A percentile compares a stretch with the other conserved stretches of the same genome.
phyloP scores from a whole-genome alignment of 116 monocot species.

The Posidonia oceanica region DNA sequence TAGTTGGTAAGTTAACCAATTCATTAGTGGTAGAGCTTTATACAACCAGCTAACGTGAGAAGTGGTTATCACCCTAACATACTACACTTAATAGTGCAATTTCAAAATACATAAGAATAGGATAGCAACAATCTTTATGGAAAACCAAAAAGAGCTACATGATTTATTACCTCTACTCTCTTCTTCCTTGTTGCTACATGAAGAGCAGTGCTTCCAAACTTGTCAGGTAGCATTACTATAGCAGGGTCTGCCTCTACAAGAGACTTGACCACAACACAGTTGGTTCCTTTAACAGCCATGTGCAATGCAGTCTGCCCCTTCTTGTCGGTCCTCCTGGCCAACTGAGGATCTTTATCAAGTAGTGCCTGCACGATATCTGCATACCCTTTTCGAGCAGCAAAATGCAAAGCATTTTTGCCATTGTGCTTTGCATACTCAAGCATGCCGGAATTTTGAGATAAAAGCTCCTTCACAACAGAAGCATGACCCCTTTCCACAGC shows the following conservation, averaged over 20 bases:
- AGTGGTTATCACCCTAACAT: no score
- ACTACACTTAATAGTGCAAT: no score
- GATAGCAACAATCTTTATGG: not conserved
- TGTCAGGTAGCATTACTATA: conserved; percentile 72
- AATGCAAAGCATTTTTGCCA: conserved; percentile 83
- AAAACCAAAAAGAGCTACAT: not conserved
- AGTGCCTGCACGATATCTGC: conserved; percentile 60
- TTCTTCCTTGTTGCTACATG: conserved; percentile 90
- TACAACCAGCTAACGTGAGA: no score
- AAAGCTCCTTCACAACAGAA: conserved; percentile 44
- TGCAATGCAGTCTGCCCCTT: conserved; percentile 92
- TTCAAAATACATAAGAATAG: no score
- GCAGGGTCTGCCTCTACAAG: conserved; percentile 74
- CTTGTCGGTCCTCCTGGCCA: conserved; percentile 83
- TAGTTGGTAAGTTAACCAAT: no score
- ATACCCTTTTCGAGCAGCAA: conserved; percentile 69
- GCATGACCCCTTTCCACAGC: conserved; percentile 65
- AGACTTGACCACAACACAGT: conserved; percentile 42
- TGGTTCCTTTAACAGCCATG: conserved; percentile 89
- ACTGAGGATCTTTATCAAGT: conserved; percentile 53
- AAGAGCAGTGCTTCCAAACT: conserved; percentile 58
- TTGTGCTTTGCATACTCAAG: conserved; percentile 51
- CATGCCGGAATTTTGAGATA: conserved; percentile 32
- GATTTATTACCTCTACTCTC: conserved; percentile 52
- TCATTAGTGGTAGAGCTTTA: no score